Evolutionary conservation across 768 basidiomycete genomes (phyloP).

Genomic region (Paxillus rubicundulus): DNA sequence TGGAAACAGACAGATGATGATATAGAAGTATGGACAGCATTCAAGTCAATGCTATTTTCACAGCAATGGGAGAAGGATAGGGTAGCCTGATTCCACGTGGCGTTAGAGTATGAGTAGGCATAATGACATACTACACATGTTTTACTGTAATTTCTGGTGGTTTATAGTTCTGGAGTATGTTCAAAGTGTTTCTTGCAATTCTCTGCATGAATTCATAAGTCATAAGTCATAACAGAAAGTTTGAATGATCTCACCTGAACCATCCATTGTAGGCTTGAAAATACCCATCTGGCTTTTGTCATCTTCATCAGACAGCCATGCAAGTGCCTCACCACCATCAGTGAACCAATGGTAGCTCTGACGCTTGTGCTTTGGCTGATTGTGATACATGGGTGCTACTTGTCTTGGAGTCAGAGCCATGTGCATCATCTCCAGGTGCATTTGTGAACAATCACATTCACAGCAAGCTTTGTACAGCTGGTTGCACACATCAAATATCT

Average conservation of each 20-base stretch:
- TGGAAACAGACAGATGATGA: conserved; percentile 33
- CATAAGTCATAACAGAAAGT: background rate
- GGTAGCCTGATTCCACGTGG: conserved; percentile 36
- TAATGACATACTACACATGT: too few species aligned
- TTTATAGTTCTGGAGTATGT: too few species aligned
- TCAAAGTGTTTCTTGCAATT: background rate
- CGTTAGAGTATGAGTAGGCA: conserved; percentile 17
- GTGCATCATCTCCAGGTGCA: conserved; percentile 11
- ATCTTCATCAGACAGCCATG: conserved; percentile 8
- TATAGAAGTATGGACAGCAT: conserved; percentile 35
- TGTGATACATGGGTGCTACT: background rate
- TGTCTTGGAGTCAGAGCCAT: background rate
- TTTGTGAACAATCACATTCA: conserved; percentile 14
- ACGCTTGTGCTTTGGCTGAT: background rate
- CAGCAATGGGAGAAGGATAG: conserved; percentile 33
- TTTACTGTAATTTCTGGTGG: background rate
- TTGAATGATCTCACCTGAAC: background rate
- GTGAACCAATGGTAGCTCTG: background rate
- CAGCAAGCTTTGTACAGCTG: conserved; percentile 12
- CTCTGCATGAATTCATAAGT: background rate
- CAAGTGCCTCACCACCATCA: conserved; percentile 2
- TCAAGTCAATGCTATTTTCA: conserved; percentile 39
- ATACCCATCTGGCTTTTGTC: background rate
- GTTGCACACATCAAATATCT: too few species aligned
- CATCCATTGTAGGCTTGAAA: background rate